Percentiles rank a stretch among this genome's conserved stretches.
phyloP scores from a whole-genome alignment of 1,284 basidiomycete genomes.

The Xanthoconium separans region DNA sequence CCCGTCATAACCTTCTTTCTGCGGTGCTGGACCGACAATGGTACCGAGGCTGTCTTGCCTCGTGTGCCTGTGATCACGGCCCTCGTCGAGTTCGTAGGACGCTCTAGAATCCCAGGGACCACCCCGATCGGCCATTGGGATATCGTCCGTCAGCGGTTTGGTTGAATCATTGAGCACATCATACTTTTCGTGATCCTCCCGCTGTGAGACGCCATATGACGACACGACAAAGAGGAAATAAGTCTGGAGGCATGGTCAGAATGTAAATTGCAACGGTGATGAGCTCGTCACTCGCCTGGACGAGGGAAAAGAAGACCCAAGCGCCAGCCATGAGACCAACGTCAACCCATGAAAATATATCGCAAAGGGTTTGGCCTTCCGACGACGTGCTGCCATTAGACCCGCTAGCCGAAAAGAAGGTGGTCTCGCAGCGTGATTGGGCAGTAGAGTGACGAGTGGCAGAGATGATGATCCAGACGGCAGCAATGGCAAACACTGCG shows the following conservation, averaged over 20 bases:
- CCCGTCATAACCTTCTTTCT: slow-evolving; percentile 40
- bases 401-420: slow-evolving; percentile 52
- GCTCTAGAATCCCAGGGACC: slow-evolving; percentile 75
- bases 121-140: slow-evolving; percentile 60
- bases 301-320: slow-evolving; percentile 73
- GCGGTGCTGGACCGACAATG: slow-evolving; percentile 49
- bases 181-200: slow-evolving; percentile 78
- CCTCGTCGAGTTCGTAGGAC: slow-evolving; percentile 46
- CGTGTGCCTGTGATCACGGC: slow-evolving; percentile 42
- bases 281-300: slow-evolving; percentile 54
- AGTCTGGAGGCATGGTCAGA: slow-evolving; percentile 40
- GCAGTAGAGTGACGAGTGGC: slow-evolving; percentile 73
- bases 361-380: slow-evolving; percentile 72
- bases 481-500: slow-evolving; percentile 72
- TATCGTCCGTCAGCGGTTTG: slow-evolving; percentile 60
- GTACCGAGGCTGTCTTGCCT: slow-evolving; percentile 57
- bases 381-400: slow-evolving; percentile 37
- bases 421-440: slow-evolving; percentile 59
- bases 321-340: slow-evolving; percentile 88
- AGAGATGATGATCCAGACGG: slow-evolving; percentile 78
- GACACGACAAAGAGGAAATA: slow-evolving; percentile 72
- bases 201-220: slow-evolving; percentile 74
- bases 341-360: slow-evolving; percentile 88
- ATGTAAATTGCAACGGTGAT: not conserved
- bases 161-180: slow-evolving; percentile 71